phyloP scores from a whole-genome alignment of 352 stramenopile species.

The Pythium volutum region DNA sequence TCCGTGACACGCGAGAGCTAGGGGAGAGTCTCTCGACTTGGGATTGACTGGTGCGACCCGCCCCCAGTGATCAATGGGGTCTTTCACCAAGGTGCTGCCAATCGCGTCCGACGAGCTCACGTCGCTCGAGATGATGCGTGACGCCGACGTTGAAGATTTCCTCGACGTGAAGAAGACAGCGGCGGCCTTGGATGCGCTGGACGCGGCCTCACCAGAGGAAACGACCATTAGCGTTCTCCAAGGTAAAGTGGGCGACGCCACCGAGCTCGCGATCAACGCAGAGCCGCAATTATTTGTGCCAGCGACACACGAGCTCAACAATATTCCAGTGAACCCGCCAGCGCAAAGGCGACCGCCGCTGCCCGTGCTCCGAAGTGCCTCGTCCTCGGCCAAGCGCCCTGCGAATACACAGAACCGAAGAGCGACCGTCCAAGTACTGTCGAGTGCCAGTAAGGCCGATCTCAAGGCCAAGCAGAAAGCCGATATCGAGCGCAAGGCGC shows the following conservation, averaged over 20 bases:
- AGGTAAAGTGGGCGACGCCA: conserved; percentile 2
- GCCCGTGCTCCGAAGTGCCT: neutral
- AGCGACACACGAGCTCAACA: no score
- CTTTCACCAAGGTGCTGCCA: neutral
- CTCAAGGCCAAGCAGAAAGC: conserved; percentile 17
- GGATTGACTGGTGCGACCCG: neutral
- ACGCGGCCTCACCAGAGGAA: neutral
- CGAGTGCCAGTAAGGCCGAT: conserved; percentile 6
- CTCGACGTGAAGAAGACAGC: neutral
- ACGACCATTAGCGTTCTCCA: neutral
- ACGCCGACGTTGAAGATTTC: neutral
- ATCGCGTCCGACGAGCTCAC: neutral
- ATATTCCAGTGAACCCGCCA: no score
- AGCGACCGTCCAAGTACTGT: neutral
- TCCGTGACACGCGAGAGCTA: neutral
- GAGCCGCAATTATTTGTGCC: neutral
- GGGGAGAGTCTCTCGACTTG: neutral
- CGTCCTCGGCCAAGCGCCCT: neutral
- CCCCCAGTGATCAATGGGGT: neutral
- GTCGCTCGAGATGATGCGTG: neutral
- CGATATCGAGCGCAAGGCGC: conserved; percentile 10
- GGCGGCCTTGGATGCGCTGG: neutral
- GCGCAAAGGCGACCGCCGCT: no score
- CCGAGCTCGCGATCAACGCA: neutral
- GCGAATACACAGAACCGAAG: neutral